Conservation (phyloP, 2,329 filamentous ascomycete species). For the Colletotrichum horii region DNA sequence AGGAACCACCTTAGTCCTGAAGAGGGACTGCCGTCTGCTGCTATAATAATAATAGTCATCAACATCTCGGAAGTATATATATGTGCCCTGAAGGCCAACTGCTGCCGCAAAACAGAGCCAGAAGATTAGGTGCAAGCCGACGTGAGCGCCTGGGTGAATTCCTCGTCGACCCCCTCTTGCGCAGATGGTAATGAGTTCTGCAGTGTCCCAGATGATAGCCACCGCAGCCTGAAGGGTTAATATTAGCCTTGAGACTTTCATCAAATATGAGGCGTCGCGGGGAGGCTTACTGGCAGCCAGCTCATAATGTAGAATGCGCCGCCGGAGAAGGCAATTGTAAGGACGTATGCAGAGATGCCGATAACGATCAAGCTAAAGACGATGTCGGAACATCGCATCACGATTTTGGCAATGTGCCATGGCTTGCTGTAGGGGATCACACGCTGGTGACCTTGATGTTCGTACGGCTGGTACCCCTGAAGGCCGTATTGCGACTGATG, state of each 20-base stretch:
- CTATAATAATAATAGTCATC: background rate
- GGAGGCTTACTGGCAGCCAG: background rate
- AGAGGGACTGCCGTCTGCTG: background rate
- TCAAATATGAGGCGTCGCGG: background rate
- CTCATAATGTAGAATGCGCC: background rate
- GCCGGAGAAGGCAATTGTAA: background rate
- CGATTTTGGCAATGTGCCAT: conserved; percentile 35
- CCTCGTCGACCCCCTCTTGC: conserved; percentile 35
- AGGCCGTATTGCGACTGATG: background rate
- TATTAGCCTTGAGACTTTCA: background rate
- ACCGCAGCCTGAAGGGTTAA: conserved; percentile 32
- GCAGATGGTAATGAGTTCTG: conserved; percentile 42
- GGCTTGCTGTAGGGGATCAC: conserved; percentile 11
- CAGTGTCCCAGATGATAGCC: conserved; percentile 40
- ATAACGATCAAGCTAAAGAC: conserved; percentile 26
- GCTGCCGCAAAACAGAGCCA: conserved; percentile 38
- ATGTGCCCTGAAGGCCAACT: conserved; percentile 27
- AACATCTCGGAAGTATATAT: background rate
- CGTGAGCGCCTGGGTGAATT: conserved; percentile 49
- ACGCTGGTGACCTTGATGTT: background rate
- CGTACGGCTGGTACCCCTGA: conserved; percentile 6
- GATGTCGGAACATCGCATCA: conserved; percentile 31
- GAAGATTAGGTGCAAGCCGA: conserved; percentile 46
- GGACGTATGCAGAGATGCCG: conserved; percentile 2
- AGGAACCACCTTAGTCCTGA: background rate